These are phyloP conservation scores for Yamadazyma kanchanaburiensis DNA, from an alignment of 1,139 yeast genomes.

Conservation along the genomic window DNA sequence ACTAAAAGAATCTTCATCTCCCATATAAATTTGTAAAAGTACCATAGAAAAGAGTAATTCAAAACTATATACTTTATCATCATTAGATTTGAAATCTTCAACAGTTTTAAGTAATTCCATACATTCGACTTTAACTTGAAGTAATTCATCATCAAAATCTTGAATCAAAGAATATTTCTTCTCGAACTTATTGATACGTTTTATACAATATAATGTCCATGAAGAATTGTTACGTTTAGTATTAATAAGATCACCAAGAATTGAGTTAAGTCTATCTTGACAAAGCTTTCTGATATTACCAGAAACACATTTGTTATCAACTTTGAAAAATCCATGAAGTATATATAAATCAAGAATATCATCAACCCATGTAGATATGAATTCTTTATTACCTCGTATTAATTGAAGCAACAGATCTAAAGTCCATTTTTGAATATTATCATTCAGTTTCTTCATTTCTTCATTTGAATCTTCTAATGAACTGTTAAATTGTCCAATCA, in stretches of 20 bases:
- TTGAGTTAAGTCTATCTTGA: conserved; percentile 61
- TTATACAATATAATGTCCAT: conserved; percentile 55
- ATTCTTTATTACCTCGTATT: conserved; percentile 46
- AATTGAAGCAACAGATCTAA: conserved; percentile 64
- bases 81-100: conserved; percentile 4
- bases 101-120: conserved; percentile 35
- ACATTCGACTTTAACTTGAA: conserved; percentile 48
- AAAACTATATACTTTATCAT: conserved; percentile 38
- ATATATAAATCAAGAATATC: conserved; percentile 51
- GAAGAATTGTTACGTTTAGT: conserved; percentile 44
- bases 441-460: conserved; percentile 22
- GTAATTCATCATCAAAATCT: conserved; percentile 54
- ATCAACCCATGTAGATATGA: conserved; percentile 29
- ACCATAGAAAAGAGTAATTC: conserved; percentile 79
- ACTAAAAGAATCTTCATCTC: conserved; percentile 74
- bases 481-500: conserved; percentile 20
- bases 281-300: conserved; percentile 37
- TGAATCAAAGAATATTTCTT: conserved; percentile 28
- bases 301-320: conserved; percentile 18
- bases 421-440: conserved; percentile 58
- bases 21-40: conserved; percentile 72
- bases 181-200: conserved; percentile 25
- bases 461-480: conserved; percentile 18
- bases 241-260: conserved; percentile 57
- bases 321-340: conserved; percentile 52